Base-by-base conservation (phyloP, 2,329 filamentous ascomycete genomes). In the Geosmithia flava region DNA sequence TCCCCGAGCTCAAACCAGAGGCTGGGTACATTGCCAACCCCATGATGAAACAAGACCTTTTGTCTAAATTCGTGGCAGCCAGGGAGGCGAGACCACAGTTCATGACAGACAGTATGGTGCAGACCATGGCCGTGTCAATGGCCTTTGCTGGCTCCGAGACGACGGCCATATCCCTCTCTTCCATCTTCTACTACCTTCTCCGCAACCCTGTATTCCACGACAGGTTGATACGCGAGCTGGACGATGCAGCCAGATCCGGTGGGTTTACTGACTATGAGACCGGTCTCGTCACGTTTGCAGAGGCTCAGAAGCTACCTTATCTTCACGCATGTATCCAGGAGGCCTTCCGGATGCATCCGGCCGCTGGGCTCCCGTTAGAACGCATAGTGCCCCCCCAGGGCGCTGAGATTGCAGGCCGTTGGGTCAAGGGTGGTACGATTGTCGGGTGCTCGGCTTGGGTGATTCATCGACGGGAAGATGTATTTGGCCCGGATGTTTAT, bases 51-150 rank as follows among this genome's bases (percentile, higher is more conserved):
- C 4, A 27, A 27, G 23, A 27, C 23, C 23, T 27, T 4, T 8
- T 27, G 23, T 27, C 23, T 5, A 27, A 86, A 60, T 87, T 88
- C 62, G 74, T 85, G 10, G 77, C 81, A 54, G 82, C 83, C 1
- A 76, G 78, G 44, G 74, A 81, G 55, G 72, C 79, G 17, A 77
- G 82, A 42, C 82, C 83, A 0, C 77, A 81, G 2, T 83, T 87
- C 63, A 86, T 88, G 80, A 80, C 72, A 20, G 80, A 87, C 56
- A 72, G 70, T 3, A 70, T 84, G 8, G 83, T 87, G 11, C 77
- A 84, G 53, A 81, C 81, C 7, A 83, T 85, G 66, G 82, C 81
- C 4, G 23, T 27, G 23, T 27, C 23, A 2, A 71, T 69, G 45
- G 56, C 71, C 16, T 55, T 56, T 0, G 67, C 67, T 0, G 67